Evolutionary conservation across 257 asterid genomes (phyloP).

Genomic region (Solanum verrucosum): DNA sequence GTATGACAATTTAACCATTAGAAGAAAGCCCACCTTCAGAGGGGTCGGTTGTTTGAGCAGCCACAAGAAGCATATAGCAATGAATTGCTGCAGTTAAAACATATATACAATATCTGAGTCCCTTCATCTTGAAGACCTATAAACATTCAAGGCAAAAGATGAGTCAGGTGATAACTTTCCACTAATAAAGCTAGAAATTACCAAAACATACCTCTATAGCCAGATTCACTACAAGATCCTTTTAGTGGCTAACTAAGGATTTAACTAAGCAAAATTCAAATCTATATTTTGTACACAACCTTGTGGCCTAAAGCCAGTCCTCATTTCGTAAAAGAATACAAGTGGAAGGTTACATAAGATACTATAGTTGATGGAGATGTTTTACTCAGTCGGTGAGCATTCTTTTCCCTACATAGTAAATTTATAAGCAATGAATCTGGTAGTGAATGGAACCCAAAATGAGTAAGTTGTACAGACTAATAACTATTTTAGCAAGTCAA

Average conservation of each 20-base stretch:
- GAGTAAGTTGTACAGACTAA: neutral
- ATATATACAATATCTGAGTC: neutral
- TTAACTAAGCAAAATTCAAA: neutral
- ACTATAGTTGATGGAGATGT: too few relatives aligned
- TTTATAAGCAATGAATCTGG: neutral
- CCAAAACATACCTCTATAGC: neutral
- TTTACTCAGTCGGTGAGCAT: neutral
- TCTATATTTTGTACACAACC: neutral
- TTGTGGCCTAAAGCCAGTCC: neutral
- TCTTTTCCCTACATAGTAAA: neutral
- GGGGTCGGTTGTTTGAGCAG: slow-evolving; percentile 13
- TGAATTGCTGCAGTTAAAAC: neutral
- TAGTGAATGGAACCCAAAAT: neutral
- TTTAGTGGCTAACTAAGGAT: neutral
- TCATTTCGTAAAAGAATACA: neutral
- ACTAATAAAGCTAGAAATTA: neutral
- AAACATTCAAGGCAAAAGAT: neutral
- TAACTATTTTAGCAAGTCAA: neutral
- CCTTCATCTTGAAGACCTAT: slow-evolving; percentile 5
- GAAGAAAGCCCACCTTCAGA: slow-evolving; percentile 11
- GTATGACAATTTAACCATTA: neutral
- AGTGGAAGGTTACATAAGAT: neutral
- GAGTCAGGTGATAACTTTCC: neutral
- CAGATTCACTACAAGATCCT: neutral
- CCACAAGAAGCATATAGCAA: slow-evolving; percentile 6